These are phyloP conservation scores for Verbena officinalis DNA, from an alignment of 257 asterid genomes.

Conservation along the genomic window DNA sequence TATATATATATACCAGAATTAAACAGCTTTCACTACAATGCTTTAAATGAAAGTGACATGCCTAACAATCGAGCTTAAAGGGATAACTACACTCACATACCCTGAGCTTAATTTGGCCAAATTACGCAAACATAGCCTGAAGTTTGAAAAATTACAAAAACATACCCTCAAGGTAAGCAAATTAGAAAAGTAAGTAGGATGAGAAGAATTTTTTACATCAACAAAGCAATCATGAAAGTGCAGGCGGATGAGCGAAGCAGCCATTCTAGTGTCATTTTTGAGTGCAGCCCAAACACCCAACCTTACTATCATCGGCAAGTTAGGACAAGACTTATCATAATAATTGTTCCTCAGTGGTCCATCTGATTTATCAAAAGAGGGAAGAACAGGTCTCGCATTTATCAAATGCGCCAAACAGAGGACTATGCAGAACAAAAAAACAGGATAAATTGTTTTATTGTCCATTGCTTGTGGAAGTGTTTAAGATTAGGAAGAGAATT, in stretches of 20 bases:
- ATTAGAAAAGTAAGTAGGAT: neutral
- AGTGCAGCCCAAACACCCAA: constrained; percentile 66
- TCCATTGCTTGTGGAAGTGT: constrained; percentile 34
- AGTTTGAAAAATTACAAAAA: too few relatives aligned
- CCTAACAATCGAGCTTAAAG: neutral
- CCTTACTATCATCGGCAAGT: constrained; percentile 42
- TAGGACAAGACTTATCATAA: constrained; percentile 68
- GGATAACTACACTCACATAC: too few relatives aligned
- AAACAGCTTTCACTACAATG: too few relatives aligned
- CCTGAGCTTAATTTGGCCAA: too few relatives aligned
- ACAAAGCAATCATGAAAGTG: constrained; percentile 82
- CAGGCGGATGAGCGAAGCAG: constrained; percentile 74
- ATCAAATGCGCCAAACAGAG: constrained; percentile 18
- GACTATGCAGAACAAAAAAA: constrained; percentile 24
- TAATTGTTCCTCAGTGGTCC: constrained; percentile 42
- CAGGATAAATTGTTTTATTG: constrained; percentile 17
- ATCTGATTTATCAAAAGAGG: constrained; percentile 34
- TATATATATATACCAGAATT: too few relatives aligned
- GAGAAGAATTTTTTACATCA: constrained; percentile 39
- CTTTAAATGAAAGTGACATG: too few relatives aligned
- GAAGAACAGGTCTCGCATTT: constrained; percentile 32
- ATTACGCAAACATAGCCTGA: too few relatives aligned
- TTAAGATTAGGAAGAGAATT: neutral
- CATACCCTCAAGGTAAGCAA: too few relatives aligned
- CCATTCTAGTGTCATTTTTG: constrained; percentile 57